Conservation (phyloP, 108 stramenopile species). For the Cylindrotheca fusiformis region DNA sequence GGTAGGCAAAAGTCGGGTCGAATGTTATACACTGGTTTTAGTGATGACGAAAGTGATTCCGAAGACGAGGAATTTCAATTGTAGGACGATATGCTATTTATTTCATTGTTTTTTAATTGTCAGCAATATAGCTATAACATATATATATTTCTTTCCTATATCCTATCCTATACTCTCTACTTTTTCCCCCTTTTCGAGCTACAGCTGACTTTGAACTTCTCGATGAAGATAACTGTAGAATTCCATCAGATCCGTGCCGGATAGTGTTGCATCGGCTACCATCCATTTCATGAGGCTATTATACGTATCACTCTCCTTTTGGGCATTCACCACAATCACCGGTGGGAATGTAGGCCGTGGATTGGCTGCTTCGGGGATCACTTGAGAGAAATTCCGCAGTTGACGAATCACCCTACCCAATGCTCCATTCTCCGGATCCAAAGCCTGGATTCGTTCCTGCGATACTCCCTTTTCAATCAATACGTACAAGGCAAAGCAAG, state of each 20-base stretch:
- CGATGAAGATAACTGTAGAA: background rate
- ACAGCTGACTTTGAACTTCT: too few species aligned
- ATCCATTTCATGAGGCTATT: background rate
- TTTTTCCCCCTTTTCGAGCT: too few species aligned
- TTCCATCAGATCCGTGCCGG: background rate
- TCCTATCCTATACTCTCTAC: too few species aligned
- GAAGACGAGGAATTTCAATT: too few species aligned
- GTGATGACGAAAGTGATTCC: too few species aligned
- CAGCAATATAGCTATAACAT: too few species aligned
- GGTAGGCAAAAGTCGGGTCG: too few species aligned
- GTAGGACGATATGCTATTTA: too few species aligned
- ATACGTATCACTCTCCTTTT: background rate
- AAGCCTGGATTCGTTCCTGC: background rate
- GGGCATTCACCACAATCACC: background rate
- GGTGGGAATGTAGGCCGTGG: background rate
- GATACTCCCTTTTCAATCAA: constrained; percentile 7
- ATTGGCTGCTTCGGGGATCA: background rate
- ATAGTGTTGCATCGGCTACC: background rate
- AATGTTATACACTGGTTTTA: too few species aligned
- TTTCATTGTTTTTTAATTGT: too few species aligned
- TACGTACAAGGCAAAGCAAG: constrained; percentile 18
- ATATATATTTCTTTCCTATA: too few species aligned
- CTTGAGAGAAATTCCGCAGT: background rate
- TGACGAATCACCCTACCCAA: background rate
- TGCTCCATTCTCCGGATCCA: background rate